Evolutionary conservation across 2,329 filamentous ascomycete genomes (phyloP).

Genomic region (Fusarium phyllophilum): DNA sequence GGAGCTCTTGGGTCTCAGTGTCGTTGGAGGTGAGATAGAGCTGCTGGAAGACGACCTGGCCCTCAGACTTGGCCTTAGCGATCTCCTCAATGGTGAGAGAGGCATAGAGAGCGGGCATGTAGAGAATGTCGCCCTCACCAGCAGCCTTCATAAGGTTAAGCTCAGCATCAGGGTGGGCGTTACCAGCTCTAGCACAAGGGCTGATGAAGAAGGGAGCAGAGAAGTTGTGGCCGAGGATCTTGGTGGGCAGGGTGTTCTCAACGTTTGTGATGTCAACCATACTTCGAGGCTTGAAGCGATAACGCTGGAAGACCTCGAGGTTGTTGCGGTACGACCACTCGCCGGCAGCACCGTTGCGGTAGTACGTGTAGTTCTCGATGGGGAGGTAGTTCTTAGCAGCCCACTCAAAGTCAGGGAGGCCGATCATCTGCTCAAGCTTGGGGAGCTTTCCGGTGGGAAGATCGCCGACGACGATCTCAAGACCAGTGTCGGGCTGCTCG

Average conservation of each 20-base stretch:
- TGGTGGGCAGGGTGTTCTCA: conserved; percentile 55
- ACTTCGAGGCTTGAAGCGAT: conserved; percentile 58
- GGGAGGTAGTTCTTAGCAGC: conserved; percentile 61
- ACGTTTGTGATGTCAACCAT: conserved; percentile 61
- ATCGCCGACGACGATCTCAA: conserved; percentile 51
- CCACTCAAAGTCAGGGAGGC: conserved; percentile 65
- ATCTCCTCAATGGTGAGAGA: conserved; percentile 52
- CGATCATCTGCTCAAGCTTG: conserved; percentile 56
- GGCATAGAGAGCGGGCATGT: conserved; percentile 56
- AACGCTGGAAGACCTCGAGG: conserved; percentile 63
- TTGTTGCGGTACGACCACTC: conserved; percentile 68
- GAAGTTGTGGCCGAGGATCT: conserved; percentile 63
- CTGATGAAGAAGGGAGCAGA: conserved; percentile 65
- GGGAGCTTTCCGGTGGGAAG: conserved; percentile 52
- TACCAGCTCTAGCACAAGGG: conserved; percentile 58
- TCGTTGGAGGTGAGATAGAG: conserved; percentile 47
- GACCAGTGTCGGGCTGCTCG: conserved; percentile 58
- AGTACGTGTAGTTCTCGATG: conserved; percentile 62
- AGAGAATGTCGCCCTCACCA: conserved; percentile 59
- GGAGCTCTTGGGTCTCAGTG: conserved; percentile 46
- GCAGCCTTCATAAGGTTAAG: conserved; percentile 61
- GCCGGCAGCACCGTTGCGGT: conserved; percentile 64
- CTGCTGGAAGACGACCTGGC: conserved; percentile 54
- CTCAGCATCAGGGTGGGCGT: conserved; percentile 59
- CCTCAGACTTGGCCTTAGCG: conserved; percentile 48